Evolutionary conservation across 2,329 filamentous ascomycete species (phyloP).

Genomic region (Beauveria pseudobassiana): DNA sequence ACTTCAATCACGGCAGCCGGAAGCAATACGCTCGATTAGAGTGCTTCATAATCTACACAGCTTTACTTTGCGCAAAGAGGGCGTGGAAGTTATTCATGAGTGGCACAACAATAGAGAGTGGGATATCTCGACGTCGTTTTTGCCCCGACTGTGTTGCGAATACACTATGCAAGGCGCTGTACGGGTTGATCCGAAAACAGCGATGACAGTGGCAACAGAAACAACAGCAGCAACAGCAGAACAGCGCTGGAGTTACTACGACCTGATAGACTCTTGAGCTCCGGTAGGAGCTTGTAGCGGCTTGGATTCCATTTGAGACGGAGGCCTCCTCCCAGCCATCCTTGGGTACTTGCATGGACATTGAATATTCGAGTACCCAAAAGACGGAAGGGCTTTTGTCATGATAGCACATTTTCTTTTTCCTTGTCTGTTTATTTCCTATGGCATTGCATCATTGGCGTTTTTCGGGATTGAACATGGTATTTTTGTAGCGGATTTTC

Average conservation of each 20-base stretch:
- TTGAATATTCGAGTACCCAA: neutral
- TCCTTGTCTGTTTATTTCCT: neutral
- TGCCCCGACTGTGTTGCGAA: too few relatives aligned
- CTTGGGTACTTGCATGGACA: neutral
- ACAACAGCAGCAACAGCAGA: neutral
- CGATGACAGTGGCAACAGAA: neutral
- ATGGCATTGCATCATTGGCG: constrained; percentile 7
- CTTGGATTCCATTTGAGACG: neutral
- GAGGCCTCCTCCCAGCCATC: neutral
- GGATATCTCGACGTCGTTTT: too few relatives aligned
- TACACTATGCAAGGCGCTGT: too few relatives aligned
- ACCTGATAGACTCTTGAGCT: too few relatives aligned
- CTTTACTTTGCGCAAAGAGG: too few relatives aligned
- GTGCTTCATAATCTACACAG: too few relatives aligned
- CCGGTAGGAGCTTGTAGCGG: neutral
- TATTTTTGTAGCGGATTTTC: neutral
- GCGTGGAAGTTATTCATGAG: too few relatives aligned
- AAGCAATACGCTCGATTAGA: neutral
- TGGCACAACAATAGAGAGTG: too few relatives aligned
- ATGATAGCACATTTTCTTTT: neutral
- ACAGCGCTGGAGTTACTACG: neutral
- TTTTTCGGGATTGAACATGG: neutral
- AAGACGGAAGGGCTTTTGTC: neutral
- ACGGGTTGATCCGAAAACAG: neutral
- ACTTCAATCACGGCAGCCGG: neutral